Evolutionary conservation across 75 land plant genomes (phyloP).

Genomic region (Selaginella tamariscina): DNA sequence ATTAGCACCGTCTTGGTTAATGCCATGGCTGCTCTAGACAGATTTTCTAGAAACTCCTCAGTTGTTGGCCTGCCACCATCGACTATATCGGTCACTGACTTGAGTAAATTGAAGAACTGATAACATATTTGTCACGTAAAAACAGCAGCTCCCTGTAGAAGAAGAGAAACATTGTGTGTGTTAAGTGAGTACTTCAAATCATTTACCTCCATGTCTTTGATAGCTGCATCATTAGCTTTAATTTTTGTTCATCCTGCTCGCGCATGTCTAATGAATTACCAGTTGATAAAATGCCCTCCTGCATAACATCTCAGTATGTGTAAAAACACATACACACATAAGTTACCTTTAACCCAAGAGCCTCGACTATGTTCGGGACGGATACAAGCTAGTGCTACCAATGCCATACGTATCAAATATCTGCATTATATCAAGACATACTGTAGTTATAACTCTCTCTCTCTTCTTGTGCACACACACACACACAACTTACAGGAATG

Average conservation of each 20-base stretch:
- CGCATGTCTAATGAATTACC: constrained; percentile 92
- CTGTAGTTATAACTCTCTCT: too few relatives aligned
- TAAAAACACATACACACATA: not conserved
- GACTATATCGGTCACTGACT: constrained; percentile 87
- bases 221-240: constrained; percentile 66
- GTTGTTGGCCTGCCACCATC: constrained; percentile 83
- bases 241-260: constrained; percentile 74
- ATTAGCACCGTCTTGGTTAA: constrained; percentile 36
- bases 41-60: constrained; percentile 82
- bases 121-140: constrained; percentile 64
- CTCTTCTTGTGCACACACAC: too few relatives aligned
- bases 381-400: constrained; percentile 40
- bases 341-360: constrained; percentile 66
- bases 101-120: constrained; percentile 68
- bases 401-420: constrained; percentile 88
- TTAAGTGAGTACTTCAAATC: too few relatives aligned
- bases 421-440: constrained; percentile 26
- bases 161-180: too few relatives aligned
- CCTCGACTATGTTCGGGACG: constrained; percentile 51
- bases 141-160: constrained; percentile 80
- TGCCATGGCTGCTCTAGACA: constrained; percentile 57
- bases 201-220: constrained; percentile 99
- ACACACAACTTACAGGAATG: constrained; percentile 82
- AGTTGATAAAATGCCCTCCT: constrained; percentile 87
- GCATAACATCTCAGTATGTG: not conserved